Evolutionary conservation across 1,139 yeast species (phyloP).

Genomic region (Scheffersomyces parashehatae): DNA sequence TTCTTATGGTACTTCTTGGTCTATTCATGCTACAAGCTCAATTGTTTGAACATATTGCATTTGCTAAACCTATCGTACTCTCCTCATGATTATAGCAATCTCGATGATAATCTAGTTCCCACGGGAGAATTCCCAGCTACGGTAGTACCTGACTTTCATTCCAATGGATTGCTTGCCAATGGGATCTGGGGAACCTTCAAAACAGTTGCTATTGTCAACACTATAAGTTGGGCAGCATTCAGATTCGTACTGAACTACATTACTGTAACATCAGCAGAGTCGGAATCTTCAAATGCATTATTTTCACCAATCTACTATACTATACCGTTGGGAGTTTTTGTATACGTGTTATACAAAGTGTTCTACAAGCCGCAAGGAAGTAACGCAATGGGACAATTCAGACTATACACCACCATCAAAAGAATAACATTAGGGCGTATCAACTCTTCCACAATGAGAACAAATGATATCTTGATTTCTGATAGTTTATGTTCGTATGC

Average conservation of each 20-base stretch:
- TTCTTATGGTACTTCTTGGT: conserved; percentile 38
- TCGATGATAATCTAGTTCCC: conserved; percentile 19
- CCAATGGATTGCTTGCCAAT: conserved; percentile 29
- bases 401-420: conserved; percentile 49
- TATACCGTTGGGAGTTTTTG: conserved; percentile 9
- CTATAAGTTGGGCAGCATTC: conserved; percentile 22
- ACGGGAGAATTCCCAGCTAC: conserved; percentile 39
- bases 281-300: not conserved
- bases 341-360: conserved; percentile 9
- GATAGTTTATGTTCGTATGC: conserved; percentile 82
- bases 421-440: conserved; percentile 60
- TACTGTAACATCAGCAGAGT: not conserved
- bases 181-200: conserved; percentile 37
- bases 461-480: conserved; percentile 76
- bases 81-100: conserved; percentile 35
- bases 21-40: conserved; percentile 22
- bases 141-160: conserved; percentile 30
- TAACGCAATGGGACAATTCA: conserved; percentile 35
- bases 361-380: conserved; percentile 10
- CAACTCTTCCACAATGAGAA: conserved; percentile 55
- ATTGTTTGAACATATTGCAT: conserved; percentile 35
- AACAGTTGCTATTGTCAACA: conserved; percentile 19
- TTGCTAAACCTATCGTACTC: conserved; percentile 41
- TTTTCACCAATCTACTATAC: not conserved
- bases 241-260: conserved; percentile 12